A percentile compares a stretch with the other conserved stretches of the same genome.
These are phyloP conservation scores for Melaleuca alternifolia DNA, from an alignment of 345 rosid species.

Conservation along the genomic window DNA sequence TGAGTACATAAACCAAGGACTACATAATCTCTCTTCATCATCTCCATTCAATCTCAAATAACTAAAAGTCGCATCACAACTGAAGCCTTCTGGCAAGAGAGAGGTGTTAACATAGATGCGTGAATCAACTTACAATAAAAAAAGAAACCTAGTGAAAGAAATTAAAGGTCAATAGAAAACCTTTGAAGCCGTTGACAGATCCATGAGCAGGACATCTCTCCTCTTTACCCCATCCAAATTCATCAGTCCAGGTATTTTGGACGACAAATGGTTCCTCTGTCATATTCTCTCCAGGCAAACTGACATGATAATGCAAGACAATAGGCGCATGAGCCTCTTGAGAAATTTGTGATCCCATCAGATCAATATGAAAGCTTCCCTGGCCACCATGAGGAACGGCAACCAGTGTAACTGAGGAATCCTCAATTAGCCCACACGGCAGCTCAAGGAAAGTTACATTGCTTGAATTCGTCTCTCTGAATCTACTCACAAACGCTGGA, in stretches of 20 bases:
- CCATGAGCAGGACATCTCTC: slow-evolving; percentile 54
- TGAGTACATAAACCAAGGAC: neutral
- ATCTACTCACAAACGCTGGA: slow-evolving; percentile 36
- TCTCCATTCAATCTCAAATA: neutral
- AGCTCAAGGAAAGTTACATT: slow-evolving; percentile 35
- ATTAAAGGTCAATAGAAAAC: slow-evolving; percentile 17
- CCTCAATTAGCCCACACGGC: slow-evolving; percentile 74
- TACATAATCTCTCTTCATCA: neutral
- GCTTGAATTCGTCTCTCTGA: slow-evolving; percentile 12
- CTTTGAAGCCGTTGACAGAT: slow-evolving; percentile 30
- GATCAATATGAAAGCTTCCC: slow-evolving; percentile 51
- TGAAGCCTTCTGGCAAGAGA: neutral
- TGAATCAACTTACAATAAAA: neutral
- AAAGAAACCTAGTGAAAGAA: neutral
- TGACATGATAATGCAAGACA: slow-evolving; percentile 56
- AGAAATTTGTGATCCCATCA: slow-evolving; percentile 34
- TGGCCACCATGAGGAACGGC: slow-evolving; percentile 53
- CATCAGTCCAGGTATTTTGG: slow-evolving; percentile 68
- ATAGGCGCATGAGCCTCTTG: slow-evolving; percentile 34
- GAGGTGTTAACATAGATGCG: neutral
- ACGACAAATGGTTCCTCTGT: slow-evolving; percentile 47
- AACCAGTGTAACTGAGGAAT: slow-evolving; percentile 66
- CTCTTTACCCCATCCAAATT: slow-evolving; percentile 67
- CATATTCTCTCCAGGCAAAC: slow-evolving; percentile 50
- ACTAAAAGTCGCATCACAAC: neutral